A percentile compares a stretch with the other conserved stretches of the same genome.
These are phyloP conservation scores for Plasmodium ovale DNA, from an alignment of 169 alveolate genomes.

Conservation along the genomic window DNA sequence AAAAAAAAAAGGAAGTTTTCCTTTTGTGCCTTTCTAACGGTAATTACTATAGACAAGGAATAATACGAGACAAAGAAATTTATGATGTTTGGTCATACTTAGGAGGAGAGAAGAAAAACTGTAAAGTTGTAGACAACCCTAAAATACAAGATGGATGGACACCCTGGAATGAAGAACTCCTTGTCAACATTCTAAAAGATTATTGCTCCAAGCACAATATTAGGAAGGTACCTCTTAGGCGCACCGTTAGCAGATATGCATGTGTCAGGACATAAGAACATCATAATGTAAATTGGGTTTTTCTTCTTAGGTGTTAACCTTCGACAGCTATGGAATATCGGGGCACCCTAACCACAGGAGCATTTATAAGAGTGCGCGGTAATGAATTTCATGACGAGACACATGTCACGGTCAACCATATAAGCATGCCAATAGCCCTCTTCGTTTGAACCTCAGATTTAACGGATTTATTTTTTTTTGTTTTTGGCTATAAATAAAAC, in stretches of 20 bases:
- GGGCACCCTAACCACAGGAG: conserved; percentile 85
- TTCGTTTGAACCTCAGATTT: not conserved
- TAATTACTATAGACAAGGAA: conserved; percentile 78
- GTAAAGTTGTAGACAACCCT: conserved; percentile 16
- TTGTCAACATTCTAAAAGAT: conserved; percentile 11
- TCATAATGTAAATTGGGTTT: not conserved
- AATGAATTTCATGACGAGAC: not conserved
- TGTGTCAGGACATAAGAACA: not conserved
- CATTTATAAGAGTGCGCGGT: conserved; percentile 68
- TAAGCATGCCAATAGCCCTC: not conserved
- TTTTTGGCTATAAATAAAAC: too few relatives aligned
- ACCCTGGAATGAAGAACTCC: conserved; percentile 34
- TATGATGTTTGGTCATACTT: conserved; percentile 75
- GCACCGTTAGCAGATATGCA: not conserved
- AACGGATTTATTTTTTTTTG: not conserved
- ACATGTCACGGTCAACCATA: too few relatives aligned
- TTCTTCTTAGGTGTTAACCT: conserved; percentile 77
- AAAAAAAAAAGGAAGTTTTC: conserved; percentile 52
- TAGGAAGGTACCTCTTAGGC: conserved; percentile 5
- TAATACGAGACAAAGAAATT: conserved; percentile 75
- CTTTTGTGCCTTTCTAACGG: conserved; percentile 74
- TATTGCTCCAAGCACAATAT: conserved; percentile 28
- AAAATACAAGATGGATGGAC: conserved; percentile 38
- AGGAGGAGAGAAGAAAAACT: conserved; percentile 48
- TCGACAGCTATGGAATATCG: conserved; percentile 83